Evolutionary conservation across 345 rosid species (phyloP), one percentile per base, ranked within the genome.

Genomic region (Bruguiera gymnorhiza): DNA sequence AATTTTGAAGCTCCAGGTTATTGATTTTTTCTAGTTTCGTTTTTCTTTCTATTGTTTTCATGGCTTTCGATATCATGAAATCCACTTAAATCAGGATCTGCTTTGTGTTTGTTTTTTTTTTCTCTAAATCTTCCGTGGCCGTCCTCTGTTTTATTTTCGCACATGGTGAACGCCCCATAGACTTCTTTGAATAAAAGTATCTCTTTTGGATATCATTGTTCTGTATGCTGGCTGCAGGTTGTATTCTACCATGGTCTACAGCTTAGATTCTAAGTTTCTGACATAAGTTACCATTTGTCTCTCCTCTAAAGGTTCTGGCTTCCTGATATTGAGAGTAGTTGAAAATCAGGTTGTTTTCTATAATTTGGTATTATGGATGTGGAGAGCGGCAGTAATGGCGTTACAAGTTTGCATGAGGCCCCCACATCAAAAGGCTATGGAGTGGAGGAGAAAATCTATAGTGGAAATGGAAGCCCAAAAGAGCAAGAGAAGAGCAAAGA

Each of bases 351-450:
- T 24, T 24, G 24, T 56, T 6, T 56, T 37, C 56, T 37, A 13
- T 60, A 61, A 34, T 71, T 71, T 31, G 3, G n/a, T 9, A 3
- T 54, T 51, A 86, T 84, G 87, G 81, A 70, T 21, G 50, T 34
- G 13, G 82, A 80, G 68, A 74, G 39, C 34, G 73, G 70, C 65
- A 15, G 62, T 23, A 67, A 67, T 27, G 72, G 72, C 43, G 70
- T 50, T 46, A 37, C 65, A 46, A 67, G 37, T 31, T 59, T 67
- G 31, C 68, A 80, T 4, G 84, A 80, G 57, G 81, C 86, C 27
- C 70, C 80, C 65, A 70, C 92, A 69, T 81, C 92, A 8, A 82
- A 72, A 39, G 65, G 77, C 76, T 81, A 36, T 50, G 83, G 75
- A 73, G 78, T 51, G 46, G 66, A 72, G 30, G 80, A 59, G 58